Evolutionary conservation across 1,284 basidiomycete species (phyloP), one percentile per base, ranked within the genome.

Genomic region (Apiotrichum veenhuisii): DNA sequence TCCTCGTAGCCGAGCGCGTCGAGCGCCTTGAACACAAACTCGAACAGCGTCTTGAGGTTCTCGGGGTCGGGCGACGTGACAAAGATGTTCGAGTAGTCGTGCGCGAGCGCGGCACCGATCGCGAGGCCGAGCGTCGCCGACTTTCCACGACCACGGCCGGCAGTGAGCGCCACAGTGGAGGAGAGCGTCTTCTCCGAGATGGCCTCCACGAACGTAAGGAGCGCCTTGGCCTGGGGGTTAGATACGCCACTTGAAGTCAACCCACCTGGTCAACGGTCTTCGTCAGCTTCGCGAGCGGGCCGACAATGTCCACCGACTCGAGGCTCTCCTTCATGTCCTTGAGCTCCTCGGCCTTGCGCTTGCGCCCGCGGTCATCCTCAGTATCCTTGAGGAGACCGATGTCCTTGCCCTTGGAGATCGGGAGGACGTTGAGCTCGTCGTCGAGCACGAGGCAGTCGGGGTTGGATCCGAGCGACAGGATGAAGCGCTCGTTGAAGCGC

Each of bases 401-500:
- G 72, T 98, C 91, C 77, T 98, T 98, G 38, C 89, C 95, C 48
- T 87, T 87, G n/a, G 92, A 96, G 22, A 99, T 87, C 1, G 96
- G 96, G 3, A 99, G 84, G 7, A 98, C 94, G 71, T 98, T 98
- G 54, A 99, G 84, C 76, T 98, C 96, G 71, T 99, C 96, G 70
- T 99, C 96, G 45, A 98, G 83, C 25, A 98, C 85, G 1, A 99
- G 81, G 66, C 94, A 98, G 71, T 95, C 90, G 23, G 86, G 82
- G 69, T 89, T 94, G 14, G 89, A 88, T 20, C 91, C 91, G 14
- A 97, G 84, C 33, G 94, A 93, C 46, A 97, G 82, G 68, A 98
- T 91, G 79, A 98, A 99, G 12, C 96, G 88, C 74, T 99, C 96
- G 79, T 99, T 98, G 82, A 99, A 99, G 47, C 96, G 86, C 1